Base-by-base conservation (phyloP, 345 rosid species). In the Garcia nutans region DNA sequence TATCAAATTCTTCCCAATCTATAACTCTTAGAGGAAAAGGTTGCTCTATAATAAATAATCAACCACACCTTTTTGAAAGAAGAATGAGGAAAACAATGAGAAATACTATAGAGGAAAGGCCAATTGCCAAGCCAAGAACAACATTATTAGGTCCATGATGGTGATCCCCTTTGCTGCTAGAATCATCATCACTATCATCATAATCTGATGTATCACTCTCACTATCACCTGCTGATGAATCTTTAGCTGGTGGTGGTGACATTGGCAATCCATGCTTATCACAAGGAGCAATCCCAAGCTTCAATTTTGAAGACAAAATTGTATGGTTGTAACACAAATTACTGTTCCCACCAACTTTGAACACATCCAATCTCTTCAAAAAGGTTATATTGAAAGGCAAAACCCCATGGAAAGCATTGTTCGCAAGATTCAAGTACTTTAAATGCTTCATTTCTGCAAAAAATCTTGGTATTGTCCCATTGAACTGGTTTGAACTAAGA, bases 231-330 rank as follows among this genome's bases (percentile, higher is more conserved):
- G 65, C 81, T 5, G 84, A 75, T 19, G 87, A 72, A 26, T 82
- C 93, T 73, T 88, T 96, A 0, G 90, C 82, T 9, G 98, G 90
- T 28, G 97, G 97, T 0, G 94, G 96, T 20, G 97, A 89, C 86
- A 91, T 22, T 23, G 99, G 97, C 80, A 92, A 74, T 10, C 99
- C 99, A 71, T 93, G 94, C 82, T 90, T 96, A 79, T 96, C 98
- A 41, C 98, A 96, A 3, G 75, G 78, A 44, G 96, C 91, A 70
- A 96, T 88, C 73, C 99, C 98, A 47, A 93, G 85, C 82, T 90
- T 96, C 90, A 93, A 45, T 84, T 89, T 91, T 37, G 92, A 83
- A 0, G 98, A 86, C 74, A 91, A 55, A 52, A 82, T 80, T 8
- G 96, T 82, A 65, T 87, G 97, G 73, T 93, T 96, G 69, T 90